A percentile compares a stretch with the other conserved stretches of the same genome.
Conservation (phyloP, 148 eudicot species). For the Silene uniflora region DNA sequence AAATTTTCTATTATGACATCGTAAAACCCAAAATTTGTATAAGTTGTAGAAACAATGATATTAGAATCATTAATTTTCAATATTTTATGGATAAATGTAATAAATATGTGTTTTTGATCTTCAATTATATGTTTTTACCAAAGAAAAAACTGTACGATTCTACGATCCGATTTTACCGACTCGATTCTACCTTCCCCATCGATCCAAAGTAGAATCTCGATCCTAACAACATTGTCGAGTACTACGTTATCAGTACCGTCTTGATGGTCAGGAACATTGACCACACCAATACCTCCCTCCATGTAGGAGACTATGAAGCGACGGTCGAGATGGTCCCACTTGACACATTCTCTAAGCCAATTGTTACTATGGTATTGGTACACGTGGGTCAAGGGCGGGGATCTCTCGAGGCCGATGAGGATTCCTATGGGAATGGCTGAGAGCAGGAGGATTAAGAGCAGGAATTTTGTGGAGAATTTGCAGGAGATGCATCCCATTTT, state of each 20-base stretch:
- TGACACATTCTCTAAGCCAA: constrained; percentile 63
- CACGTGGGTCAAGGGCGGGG: constrained; percentile 43
- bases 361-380: constrained; percentile 68
- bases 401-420: constrained; percentile 53
- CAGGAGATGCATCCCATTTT: constrained; percentile 23
- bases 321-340: constrained; percentile 66
- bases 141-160: no score
- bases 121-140: no score
- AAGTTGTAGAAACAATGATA: no score
- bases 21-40: no score
- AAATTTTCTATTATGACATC: no score
- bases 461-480: constrained; percentile 46
- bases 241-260: not conserved
- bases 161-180: no score
- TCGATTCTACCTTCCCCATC: no score
- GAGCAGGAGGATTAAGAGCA: constrained; percentile 43
- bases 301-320: constrained; percentile 75
- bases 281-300: constrained; percentile 65
- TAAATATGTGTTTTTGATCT: no score
- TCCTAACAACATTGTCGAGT: no score
- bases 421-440: constrained; percentile 71
- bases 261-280: constrained; percentile 33
- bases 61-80: no score
- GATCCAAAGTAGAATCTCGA: no score
- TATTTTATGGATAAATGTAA: no score